Percentiles rank a stretch among this genome's conserved stretches.
Evolutionary conservation across 192 early-diverging fungal species (phyloP).

Genomic region (Umbelopsis vinacea): DNA sequence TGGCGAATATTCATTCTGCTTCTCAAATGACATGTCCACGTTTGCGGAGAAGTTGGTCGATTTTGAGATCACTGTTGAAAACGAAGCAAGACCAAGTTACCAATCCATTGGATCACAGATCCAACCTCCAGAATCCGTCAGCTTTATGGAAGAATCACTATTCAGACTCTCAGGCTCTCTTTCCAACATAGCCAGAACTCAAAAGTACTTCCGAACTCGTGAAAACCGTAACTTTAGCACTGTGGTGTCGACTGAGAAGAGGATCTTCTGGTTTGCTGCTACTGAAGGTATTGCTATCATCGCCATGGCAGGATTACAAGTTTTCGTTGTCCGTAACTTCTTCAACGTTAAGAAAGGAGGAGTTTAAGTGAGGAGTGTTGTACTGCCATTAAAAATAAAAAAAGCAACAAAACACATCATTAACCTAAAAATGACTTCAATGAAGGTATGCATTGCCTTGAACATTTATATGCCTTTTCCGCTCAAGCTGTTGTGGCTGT

Average conservation of each 20-base stretch:
- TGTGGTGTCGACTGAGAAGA: conserved; percentile 82
- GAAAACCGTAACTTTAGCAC: conserved; percentile 93
- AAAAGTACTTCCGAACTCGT: conserved; percentile 88
- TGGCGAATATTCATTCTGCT: conserved; percentile 97
- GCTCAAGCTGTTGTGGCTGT: too few relatives aligned
- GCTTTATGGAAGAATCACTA: conserved; percentile 59
- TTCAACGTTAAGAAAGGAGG: conserved; percentile 76
- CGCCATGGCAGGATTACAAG: conserved; percentile 87
- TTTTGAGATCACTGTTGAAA: conserved; percentile 93
- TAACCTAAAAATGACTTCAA: not conserved
- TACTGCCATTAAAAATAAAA: not conserved
- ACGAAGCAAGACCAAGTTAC: conserved; percentile 69
- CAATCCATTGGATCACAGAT: conserved; percentile 35
- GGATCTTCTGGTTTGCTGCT: conserved; percentile 93
- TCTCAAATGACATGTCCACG: conserved; percentile 92
- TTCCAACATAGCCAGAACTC: conserved; percentile 74
- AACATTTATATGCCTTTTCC: too few relatives aligned
- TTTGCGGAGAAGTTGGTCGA: conserved; percentile 95
- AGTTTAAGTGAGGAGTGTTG: conserved; percentile 40
- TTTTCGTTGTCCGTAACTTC: conserved; percentile 92
- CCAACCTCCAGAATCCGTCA: conserved; percentile 58
- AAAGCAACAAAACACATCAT: conserved; percentile 1
- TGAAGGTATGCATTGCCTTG: too few relatives aligned
- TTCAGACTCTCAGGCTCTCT: conserved; percentile 68
- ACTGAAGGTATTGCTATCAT: conserved; percentile 80